These are phyloP conservation scores for Diaporthe ilicicola DNA, from an alignment of 2,329 filamentous ascomycete species.

Conservation along the genomic window DNA sequence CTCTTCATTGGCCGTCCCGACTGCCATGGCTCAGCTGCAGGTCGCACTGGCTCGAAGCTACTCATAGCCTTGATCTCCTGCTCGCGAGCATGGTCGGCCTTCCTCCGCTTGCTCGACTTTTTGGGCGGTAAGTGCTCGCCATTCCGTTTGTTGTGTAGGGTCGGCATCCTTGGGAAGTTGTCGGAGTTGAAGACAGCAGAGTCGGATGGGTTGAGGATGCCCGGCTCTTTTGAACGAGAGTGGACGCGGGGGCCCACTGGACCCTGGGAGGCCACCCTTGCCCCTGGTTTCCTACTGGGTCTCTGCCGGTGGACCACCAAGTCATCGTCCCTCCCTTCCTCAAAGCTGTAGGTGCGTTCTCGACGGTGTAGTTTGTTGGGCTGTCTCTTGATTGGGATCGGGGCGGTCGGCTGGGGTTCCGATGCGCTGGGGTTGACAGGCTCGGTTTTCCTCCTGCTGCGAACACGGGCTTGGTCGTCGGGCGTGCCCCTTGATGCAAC, in stretches of 20 bases:
- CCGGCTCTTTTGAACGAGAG: conserved; percentile 32
- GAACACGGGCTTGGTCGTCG: conserved; percentile 40
- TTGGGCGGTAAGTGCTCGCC: conserved; percentile 68
- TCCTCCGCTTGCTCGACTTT: conserved; percentile 80
- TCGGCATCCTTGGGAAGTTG: conserved; percentile 54
- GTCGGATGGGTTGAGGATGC: conserved; percentile 17
- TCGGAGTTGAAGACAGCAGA: conserved; percentile 36
- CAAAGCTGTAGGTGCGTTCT: conserved; percentile 67
- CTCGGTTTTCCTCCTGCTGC: conserved; percentile 44
- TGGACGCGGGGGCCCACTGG: conserved; percentile 32
- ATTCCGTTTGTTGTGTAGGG: conserved; percentile 68
- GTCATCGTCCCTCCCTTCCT: conserved; percentile 65
- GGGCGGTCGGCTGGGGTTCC: conserved; percentile 32
- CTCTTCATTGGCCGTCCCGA: conserved; percentile 67
- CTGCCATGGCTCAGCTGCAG: conserved; percentile 66
- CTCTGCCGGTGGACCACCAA: conserved; percentile 51
- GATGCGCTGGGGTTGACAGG: conserved; percentile 38
- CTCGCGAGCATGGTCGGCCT: conserved; percentile 80
- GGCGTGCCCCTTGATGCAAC: conserved; percentile 39
- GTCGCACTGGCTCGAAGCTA: conserved; percentile 71
- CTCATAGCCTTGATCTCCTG: conserved; percentile 90
- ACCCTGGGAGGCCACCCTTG: conserved; percentile 34
- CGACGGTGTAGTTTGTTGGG: conserved; percentile 59
- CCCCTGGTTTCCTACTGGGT: conserved; percentile 38
- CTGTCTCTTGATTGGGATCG: conserved; percentile 51